phyloP scores from a whole-genome alignment of 441 rosid species.

The Erysimum cheiri region DNA sequence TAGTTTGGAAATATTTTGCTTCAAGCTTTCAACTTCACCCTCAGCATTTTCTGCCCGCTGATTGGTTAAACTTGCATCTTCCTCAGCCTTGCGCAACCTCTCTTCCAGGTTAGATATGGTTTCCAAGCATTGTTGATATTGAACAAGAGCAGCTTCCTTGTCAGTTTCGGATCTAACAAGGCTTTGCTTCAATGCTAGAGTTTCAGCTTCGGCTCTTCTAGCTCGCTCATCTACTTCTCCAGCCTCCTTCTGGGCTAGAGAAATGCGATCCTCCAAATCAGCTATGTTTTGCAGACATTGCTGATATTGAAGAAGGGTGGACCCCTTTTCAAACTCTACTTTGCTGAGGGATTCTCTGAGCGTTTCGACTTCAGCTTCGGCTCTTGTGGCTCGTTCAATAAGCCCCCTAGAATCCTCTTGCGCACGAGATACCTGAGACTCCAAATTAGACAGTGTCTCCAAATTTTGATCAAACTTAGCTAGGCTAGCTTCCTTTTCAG shows the following conservation, averaged over 20 bases:
- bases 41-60: slow-evolving; percentile 71
- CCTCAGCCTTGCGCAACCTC: slow-evolving; percentile 69
- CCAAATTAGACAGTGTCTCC: slow-evolving; percentile 72
- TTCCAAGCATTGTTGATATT: slow-evolving; percentile 62
- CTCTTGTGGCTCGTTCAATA: slow-evolving; percentile 65
- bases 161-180: slow-evolving; percentile 65
- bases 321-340: slow-evolving; percentile 65
- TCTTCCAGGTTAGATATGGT: slow-evolving; percentile 64
- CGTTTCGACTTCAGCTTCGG: slow-evolving; percentile 76
- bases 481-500: slow-evolving; percentile 82
- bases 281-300: slow-evolving; percentile 76
- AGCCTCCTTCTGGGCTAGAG: slow-evolving; percentile 60
- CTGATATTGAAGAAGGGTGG: slow-evolving; percentile 67
- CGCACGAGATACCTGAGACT: slow-evolving; percentile 75
- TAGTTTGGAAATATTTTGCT: slow-evolving; percentile 61
- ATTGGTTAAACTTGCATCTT: slow-evolving; percentile 51
- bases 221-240: slow-evolving; percentile 68
- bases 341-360: slow-evolving; percentile 66
- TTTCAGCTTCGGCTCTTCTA: slow-evolving; percentile 63
- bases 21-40: slow-evolving; percentile 68
- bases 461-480: slow-evolving; percentile 74
- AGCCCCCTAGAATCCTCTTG: slow-evolving; percentile 65
- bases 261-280: slow-evolving; percentile 59
- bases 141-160: slow-evolving; percentile 65
- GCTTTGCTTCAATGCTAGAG: slow-evolving; percentile 58